Conservation (phyloP, 2,329 filamentous ascomycete species). For the Trichoderma atrobrunneum region DNA sequence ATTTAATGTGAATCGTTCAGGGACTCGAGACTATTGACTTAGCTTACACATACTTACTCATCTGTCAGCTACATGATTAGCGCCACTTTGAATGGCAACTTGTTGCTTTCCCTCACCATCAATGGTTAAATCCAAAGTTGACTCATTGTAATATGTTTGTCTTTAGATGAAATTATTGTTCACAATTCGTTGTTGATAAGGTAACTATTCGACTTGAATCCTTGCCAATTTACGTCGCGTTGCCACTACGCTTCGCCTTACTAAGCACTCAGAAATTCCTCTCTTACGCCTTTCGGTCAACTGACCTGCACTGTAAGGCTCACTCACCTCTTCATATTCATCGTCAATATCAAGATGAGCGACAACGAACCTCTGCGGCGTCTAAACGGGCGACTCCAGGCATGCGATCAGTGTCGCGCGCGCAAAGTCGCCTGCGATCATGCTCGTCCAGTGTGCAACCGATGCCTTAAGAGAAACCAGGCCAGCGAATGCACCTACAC, state of each 20-base stretch:
- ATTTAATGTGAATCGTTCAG: neutral
- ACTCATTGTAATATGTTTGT: neutral
- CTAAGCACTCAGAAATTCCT: neutral
- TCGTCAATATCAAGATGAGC: neutral
- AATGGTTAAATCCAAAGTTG: neutral
- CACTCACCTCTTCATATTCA: neutral
- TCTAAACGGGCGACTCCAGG: conserved; percentile 26
- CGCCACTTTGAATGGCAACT: neutral
- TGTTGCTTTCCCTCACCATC: neutral
- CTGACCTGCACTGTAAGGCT: neutral
- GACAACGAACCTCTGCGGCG: conserved; percentile 24
- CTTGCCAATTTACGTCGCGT: neutral
- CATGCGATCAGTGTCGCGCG: conserved; percentile 36
- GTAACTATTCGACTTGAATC: neutral
- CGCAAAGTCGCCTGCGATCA: conserved; percentile 43
- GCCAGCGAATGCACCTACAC: conserved; percentile 35
- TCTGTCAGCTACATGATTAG: neutral
- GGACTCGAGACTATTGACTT: neutral
- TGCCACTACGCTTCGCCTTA: neutral
- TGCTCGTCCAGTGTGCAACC: conserved; percentile 35
- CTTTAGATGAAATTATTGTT: neutral
- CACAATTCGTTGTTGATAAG: neutral
- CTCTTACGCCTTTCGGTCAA: neutral
- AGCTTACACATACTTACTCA: neutral
- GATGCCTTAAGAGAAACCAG: conserved; percentile 37